A percentile compares a stretch with the other conserved stretches of the same genome.
These are phyloP conservation scores for Gossypium gossypioides DNA, from an alignment of 441 rosid genomes.

Conservation along the genomic window DNA sequence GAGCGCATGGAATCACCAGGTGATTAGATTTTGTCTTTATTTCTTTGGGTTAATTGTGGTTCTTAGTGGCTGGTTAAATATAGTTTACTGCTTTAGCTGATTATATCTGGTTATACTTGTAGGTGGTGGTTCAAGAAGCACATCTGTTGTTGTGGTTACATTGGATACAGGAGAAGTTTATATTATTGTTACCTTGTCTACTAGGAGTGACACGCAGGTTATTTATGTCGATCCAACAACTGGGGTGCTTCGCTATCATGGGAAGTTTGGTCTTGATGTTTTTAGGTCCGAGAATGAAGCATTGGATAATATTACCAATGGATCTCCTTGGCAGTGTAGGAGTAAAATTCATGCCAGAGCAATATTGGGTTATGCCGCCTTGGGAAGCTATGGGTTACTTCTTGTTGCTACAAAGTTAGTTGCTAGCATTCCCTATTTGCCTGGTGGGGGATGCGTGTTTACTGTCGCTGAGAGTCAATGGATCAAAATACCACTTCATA, in stretches of 20 bases:
- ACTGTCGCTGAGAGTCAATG: conserved; percentile 81
- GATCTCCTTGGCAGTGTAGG: conserved; percentile 48
- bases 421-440: conserved; percentile 64
- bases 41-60: neutral
- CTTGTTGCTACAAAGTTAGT: conserved; percentile 74
- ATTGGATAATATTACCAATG: conserved; percentile 53
- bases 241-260: conserved; percentile 59
- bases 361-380: conserved; percentile 72
- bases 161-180: conserved; percentile 68
- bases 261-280: conserved; percentile 57
- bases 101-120: conserved; percentile 5
- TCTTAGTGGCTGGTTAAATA: neutral
- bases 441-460: conserved; percentile 88
- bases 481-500: conserved; percentile 71
- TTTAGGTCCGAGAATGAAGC: conserved; percentile 83
- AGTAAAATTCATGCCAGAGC: conserved; percentile 53
- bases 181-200: conserved; percentile 53
- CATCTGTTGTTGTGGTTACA: conserved; percentile 65
- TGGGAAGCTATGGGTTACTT: conserved; percentile 78
- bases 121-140: conserved; percentile 52
- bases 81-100: neutral
- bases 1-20: conserved; percentile 64
- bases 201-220: conserved; percentile 63
- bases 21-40: neutral
- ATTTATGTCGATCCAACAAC: conserved; percentile 86